phyloP scores from a whole-genome alignment of 164 flowering plant species.

The Amborella trichopoda region DNA sequence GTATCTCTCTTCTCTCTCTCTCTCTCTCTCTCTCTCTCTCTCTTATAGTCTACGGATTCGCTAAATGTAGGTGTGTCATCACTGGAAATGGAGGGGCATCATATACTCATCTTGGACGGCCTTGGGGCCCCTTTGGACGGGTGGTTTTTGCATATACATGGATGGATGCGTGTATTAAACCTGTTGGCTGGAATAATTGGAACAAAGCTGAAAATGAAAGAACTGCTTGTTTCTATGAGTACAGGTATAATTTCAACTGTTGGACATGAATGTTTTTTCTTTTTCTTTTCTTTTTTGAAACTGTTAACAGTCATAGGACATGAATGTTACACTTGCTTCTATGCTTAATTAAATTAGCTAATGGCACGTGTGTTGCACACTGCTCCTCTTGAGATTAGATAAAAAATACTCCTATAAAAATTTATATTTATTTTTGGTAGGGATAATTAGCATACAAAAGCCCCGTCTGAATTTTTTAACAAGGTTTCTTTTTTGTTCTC shows the following conservation, averaged over 20 bases:
- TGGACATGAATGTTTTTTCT: not conserved
- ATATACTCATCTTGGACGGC: constrained; percentile 75
- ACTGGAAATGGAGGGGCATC: constrained; percentile 75
- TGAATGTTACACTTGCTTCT: not conserved
- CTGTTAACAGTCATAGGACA: no score
- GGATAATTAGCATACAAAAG: no score
- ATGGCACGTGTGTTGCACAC: no score
- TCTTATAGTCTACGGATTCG: no score
- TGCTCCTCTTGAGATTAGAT: no score
- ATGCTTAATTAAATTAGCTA: no score
- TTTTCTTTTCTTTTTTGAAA: not conserved
- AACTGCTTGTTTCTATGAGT: constrained; percentile 94
- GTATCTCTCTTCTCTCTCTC: not conserved
- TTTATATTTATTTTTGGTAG: no score
- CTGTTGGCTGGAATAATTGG: constrained; percentile 90
- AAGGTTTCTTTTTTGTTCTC: no score
- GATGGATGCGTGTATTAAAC: constrained; percentile 74
- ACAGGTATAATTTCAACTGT: constrained; percentile 37
- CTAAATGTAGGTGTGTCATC: constrained; percentile 72
- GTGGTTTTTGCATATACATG: constrained; percentile 79
- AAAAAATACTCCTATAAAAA: no score
- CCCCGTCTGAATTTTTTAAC: no score
- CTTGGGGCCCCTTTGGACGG: constrained; percentile 97
- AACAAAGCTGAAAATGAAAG: constrained; percentile 81
- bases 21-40: no score